These are phyloP conservation scores for Nymphaea thermarum DNA, from an alignment of 164 flowering plant genomes.

Conservation along the genomic window DNA sequence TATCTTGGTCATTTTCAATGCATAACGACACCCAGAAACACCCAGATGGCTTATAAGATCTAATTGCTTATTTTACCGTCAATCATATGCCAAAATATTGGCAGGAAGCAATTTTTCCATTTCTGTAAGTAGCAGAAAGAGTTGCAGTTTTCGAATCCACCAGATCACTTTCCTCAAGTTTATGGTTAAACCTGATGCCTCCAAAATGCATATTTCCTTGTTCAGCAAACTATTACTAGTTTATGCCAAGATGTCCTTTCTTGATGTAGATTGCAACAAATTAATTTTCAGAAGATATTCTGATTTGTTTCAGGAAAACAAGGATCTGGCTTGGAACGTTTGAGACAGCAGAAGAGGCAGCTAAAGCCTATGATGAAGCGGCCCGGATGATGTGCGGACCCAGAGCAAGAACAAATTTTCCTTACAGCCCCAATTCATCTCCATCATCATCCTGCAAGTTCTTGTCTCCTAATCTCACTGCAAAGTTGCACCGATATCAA, in stretches of 20 bases:
- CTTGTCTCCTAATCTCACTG: slow-evolving; percentile 8
- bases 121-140: too few species aligned
- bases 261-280: neutral
- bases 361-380: slow-evolving; percentile 16
- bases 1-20: neutral
- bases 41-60: too few species aligned
- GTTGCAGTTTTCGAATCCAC: neutral
- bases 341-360: slow-evolving; percentile 17
- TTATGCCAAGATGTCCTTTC: neutral
- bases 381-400: slow-evolving; percentile 15
- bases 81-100: too few species aligned
- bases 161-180: neutral
- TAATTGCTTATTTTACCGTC: too few species aligned
- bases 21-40: too few species aligned
- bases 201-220: neutral
- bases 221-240: too few species aligned
- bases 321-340: slow-evolving; percentile 18
- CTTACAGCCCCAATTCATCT: slow-evolving; percentile 5
- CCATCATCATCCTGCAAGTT: slow-evolving; percentile 16
- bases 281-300: neutral
- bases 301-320: slow-evolving; percentile 9
- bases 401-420: slow-evolving; percentile 13
- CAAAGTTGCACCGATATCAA: slow-evolving; percentile 9
- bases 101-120: too few species aligned
- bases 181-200: neutral